Evolutionary conservation across 768 basidiomycete genomes (phyloP), one percentile per base, ranked within the genome.

Genomic region (Russula abietina): DNA sequence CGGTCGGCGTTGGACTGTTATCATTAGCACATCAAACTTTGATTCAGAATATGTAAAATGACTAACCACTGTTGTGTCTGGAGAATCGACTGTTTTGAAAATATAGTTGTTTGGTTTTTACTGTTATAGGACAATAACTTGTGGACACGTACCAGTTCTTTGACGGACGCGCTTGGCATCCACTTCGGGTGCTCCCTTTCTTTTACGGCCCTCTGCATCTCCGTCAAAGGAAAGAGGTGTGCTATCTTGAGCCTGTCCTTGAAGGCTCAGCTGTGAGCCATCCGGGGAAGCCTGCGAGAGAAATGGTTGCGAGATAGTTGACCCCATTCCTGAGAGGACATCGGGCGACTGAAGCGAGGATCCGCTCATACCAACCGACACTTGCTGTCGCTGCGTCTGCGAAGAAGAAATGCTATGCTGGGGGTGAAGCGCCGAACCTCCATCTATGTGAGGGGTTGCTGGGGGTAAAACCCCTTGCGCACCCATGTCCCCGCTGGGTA

Each of bases 101-200:
- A 1, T 4, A 22, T 22, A 11, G 12, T 28, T 16, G 32, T 10
- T 60, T 45, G 53, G 33, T 38, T 46, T 10, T 14, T 28, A 19
- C 32, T 33, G 19, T 26, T 36, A 17, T 8, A 28, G 41, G 41
- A 55, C 50, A 51, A 32, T 36, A 4, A 2, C 38, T 48, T 32
- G 36, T 51, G n/a, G n/a, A 55, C 60, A 70, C 83, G 71, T 65
- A 88, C 90, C 88, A 68, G 80, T 89, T 75, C 85, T 91, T 73
- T 85, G 81, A 68, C 87, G 81, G 54, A 75, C 83, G 68, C 90
- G 81, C 72, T 93, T 93, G 52, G 75, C 79, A 52, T 89, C 86
- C 32, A 74, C 74, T 62, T 88, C 87, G 57, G 70, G 77, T 53
- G 85, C 84, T 65, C 87, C 75, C 72, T 90, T 91, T 65, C 90